These are phyloP conservation scores for Coffea eugenioides DNA, from an alignment of 257 asterid genomes.

Conservation along the genomic window DNA sequence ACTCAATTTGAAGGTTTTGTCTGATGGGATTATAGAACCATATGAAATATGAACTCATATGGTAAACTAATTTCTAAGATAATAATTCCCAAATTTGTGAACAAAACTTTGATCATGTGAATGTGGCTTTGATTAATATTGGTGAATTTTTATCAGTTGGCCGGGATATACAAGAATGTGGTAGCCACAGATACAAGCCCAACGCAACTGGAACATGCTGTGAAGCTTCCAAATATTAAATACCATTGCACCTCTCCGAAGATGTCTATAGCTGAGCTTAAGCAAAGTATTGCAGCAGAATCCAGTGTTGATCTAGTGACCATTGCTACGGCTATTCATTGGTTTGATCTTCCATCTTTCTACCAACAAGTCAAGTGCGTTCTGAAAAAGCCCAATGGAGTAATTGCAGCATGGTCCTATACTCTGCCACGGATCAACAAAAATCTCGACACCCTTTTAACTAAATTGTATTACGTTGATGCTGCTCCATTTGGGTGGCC, in stretches of 20 bases:
- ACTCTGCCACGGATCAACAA: conserved; percentile 43
- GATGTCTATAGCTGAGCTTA: conserved; percentile 49
- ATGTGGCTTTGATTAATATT: not conserved
- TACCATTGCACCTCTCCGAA: conserved; percentile 56
- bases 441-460: conserved; percentile 37
- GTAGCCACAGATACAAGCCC: conserved; percentile 70
- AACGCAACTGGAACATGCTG: conserved; percentile 59
- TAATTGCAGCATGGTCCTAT: conserved; percentile 79
- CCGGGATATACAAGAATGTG: conserved; percentile 49
- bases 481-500: conserved; percentile 30
- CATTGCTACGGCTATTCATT: conserved; percentile 69
- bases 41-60: too few species aligned
- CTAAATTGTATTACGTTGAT: conserved; percentile 17
- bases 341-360: conserved; percentile 68
- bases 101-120: not conserved
- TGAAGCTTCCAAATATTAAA: conserved; percentile 47
- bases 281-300: conserved; percentile 31
- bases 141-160: conserved; percentile 36
- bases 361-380: conserved; percentile 52
- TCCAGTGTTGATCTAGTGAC: conserved; percentile 50
- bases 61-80: not conserved
- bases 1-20: too few species aligned
- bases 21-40: too few species aligned
- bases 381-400: conserved; percentile 62
- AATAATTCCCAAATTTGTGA: not conserved